Evolutionary conservation across 139 green algal species (phyloP), one percentile per base, ranked within the genome.

Genomic region (Chlorella sp.): DNA sequence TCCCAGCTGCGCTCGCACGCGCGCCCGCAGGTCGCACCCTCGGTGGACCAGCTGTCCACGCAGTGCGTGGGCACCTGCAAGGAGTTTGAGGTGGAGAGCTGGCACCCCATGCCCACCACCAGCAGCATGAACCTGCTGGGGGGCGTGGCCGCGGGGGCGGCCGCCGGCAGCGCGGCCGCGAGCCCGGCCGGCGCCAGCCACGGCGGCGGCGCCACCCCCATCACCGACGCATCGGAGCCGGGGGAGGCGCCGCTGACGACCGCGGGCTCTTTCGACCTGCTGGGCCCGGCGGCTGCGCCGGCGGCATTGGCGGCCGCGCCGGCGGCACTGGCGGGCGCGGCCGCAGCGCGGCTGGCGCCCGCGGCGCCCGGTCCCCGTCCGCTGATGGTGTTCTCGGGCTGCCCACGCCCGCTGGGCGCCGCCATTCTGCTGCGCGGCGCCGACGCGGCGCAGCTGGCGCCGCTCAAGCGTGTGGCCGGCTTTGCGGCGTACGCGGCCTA

Each of bases 341-440:
- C 17, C 48, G 27, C 43, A 46, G 48, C 42, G 29, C 31, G 61
- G 36, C 2, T 8, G 29, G 29, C 11, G 7, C 48, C 2, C 9
- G 27, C 45, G 42, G 25, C 46, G 41, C 25, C 6, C 46, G 53
- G 27, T 38, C 33, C 63, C 0, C 50, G 71, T 3, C 42, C 63
- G 23, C 83, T 97, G 21, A 93, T 97, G 90, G 79, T 83, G n/a
- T 92, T 97, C 65, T 90, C 92, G 38, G 88, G 87, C 56, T 94
- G 85, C 78, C 77, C 84, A 1, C 73, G 79, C 5, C 84, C 84
- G 31, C 82, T 93, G 33, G 91, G 87, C 27, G 89, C 85, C 79
- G 97, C 90, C 0, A 77, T 97, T 8, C 61, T 96, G 72, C 87
- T 96, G 48, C 81, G 84, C 40, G 80, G 83, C 19, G 58, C 50